Evolutionary conservation across 139 green algal genomes (phyloP), one percentile per base, ranked within the genome.

Genomic region (Chlorella sp.): DNA sequence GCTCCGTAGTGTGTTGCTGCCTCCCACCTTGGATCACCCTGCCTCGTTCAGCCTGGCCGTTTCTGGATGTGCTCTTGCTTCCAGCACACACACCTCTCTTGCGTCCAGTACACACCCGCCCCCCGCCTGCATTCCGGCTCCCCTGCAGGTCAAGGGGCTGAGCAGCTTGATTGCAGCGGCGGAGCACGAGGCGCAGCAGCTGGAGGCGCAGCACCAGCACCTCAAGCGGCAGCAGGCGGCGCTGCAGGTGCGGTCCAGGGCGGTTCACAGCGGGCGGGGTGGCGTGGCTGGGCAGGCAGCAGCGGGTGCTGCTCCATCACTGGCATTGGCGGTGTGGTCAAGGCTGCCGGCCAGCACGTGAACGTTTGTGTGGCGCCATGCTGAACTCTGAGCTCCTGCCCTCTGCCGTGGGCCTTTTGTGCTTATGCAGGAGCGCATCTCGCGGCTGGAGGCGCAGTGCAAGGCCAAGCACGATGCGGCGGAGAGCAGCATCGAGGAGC

Each of bases 401-500:
- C 56, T 65, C 3, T 65, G 56, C 9, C 22, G 22, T 65, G n/a
- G n/a, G n/a, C n/a, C n/a, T n/a, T n/a, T n/a, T n/a, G n/a, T n/a
- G n/a, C n/a, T n/a, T n/a, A n/a, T 94, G 17, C 64, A 84, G 54
- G 95, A 98, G 38, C 85, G 88, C 72, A 78, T 93, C 38, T 76
- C 90, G 38, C 85, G 93, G 51, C 81, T 96, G n/a, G 89, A 96
- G 89, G 88, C 80, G 43, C 92, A 97, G 92, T 89, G 89, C 68
- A 83, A 87, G 36, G 81, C 96, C 48, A 94, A 92, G 89, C 64
- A 92, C 60, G 93, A 97, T 74, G 95, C 95, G 11, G 93, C 94
- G 2, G 91, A 91, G 65, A 90, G 85, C 20, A 87, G 80, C 44
- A 85, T 98, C 22, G 94, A 97, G 87, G 90, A 96, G 87, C 90